phyloP scores from a whole-genome alignment of 768 basidiomycete genomes.

The Phylloporus arenicola region DNA sequence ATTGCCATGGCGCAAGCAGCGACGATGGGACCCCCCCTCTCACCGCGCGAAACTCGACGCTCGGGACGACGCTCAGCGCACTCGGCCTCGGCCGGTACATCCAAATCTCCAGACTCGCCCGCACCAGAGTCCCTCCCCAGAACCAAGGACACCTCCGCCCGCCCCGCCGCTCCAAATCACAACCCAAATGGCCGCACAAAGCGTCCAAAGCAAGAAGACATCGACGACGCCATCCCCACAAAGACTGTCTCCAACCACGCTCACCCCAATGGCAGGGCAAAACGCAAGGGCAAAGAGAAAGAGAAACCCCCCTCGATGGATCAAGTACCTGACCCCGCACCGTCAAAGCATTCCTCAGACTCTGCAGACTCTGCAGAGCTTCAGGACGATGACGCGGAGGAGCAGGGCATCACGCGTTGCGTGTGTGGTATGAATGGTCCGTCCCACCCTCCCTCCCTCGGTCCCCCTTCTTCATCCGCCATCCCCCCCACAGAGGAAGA shows the following conservation, averaged over 20 bases:
- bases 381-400: slow-evolving; percentile 44
- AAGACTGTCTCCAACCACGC: slow-evolving; percentile 38
- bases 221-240: slow-evolving; percentile 50
- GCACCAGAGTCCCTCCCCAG: slow-evolving; percentile 41
- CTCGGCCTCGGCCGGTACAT: slow-evolving; percentile 59
- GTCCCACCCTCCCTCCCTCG: slow-evolving; percentile 23
- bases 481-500: slow-evolving; percentile 53
- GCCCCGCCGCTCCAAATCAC: slow-evolving; percentile 37
- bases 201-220: slow-evolving; percentile 69
- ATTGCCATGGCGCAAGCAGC: slow-evolving; percentile 57
- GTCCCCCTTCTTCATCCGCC: slow-evolving; percentile 21
- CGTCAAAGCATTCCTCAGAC: slow-evolving; percentile 27
- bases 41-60: slow-evolving; percentile 71
- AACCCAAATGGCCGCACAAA: slow-evolving; percentile 44
- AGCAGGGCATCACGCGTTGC: slow-evolving; percentile 68
- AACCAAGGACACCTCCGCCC: slow-evolving; percentile 38
- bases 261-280: slow-evolving; percentile 39
- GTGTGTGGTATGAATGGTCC: slow-evolving; percentile 78
- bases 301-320: slow-evolving; percentile 40
- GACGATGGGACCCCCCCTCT: slow-evolving; percentile 72
- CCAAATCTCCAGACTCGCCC: slow-evolving; percentile 72
- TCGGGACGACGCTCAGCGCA: slow-evolving; percentile 70
- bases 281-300: slow-evolving; percentile 65
- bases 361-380: slow-evolving; percentile 32
- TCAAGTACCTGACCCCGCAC: slow-evolving; percentile 25